Conservation (phyloP, 495 filamentous ascomycete species). For the Coniosporium apollinis region DNA sequence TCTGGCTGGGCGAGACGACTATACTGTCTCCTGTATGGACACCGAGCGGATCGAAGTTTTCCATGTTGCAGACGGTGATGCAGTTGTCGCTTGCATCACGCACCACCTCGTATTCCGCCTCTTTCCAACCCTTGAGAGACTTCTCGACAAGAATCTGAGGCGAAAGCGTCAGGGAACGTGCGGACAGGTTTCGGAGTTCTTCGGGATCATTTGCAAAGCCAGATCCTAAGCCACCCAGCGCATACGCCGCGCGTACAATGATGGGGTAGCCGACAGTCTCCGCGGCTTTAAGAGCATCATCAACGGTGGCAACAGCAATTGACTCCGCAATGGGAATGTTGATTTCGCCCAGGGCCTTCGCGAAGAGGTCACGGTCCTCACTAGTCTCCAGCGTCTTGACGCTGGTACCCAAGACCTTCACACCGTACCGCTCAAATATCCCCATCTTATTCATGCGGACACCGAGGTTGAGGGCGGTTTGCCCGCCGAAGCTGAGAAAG, state of each 20-base stretch:
- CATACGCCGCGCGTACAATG: constrained; percentile 92
- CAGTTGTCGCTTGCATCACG: constrained; percentile 94
- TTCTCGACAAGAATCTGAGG: constrained; percentile 97
- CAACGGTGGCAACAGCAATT: constrained; percentile 74
- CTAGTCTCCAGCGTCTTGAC: constrained; percentile 86
- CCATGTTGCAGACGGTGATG: constrained; percentile 99
- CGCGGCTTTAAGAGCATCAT: constrained; percentile 78
- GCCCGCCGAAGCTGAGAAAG: constrained; percentile 90
- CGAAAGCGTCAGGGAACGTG: constrained; percentile 82
- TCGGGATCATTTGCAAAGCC: constrained; percentile 92
- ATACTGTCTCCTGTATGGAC: constrained; percentile 98
- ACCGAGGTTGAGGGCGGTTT: constrained; percentile 90
- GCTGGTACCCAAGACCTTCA: constrained; percentile 87
- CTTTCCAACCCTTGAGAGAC: constrained; percentile 99
- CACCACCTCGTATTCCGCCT: constrained; percentile 97
- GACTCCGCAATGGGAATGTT: constrained; percentile 94
- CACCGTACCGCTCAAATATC: constrained; percentile 83
- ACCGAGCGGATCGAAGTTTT: constrained; percentile 96
- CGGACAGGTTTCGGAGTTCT: constrained; percentile 82
- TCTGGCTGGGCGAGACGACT: constrained; percentile 93
- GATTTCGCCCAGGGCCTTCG: constrained; percentile 83
- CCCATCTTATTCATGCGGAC: constrained; percentile 96
- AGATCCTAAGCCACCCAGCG: constrained; percentile 85
- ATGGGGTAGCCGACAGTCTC: constrained; percentile 84
- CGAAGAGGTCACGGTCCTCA: constrained; percentile 90